Base-by-base conservation (phyloP, 129 eudicot genomes). In the Rutidosis leptorrhynchoides region DNA sequence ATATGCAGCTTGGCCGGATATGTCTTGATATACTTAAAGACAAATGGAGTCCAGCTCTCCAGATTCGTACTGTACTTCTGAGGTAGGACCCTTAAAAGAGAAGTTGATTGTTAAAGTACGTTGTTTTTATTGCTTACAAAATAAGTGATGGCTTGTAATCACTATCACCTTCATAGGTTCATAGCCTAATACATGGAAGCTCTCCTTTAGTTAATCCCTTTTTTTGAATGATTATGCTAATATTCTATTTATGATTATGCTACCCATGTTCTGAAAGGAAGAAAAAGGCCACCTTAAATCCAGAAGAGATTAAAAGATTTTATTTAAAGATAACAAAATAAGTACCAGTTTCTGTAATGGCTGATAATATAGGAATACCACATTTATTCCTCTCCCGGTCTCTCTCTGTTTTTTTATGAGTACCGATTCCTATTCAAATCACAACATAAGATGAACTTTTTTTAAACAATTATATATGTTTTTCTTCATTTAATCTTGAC, bases 31-130 rank as follows among this genome's bases (percentile, higher is more conserved):
- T 93, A 74, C 90, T 93, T 4, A 93, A 93, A 74, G 98, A 93
- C 80, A 93, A 93, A 71, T 93, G 98, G 96, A 93, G 98, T 61
- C 98, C 98, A 10, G 98, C 98, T 45, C 96, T 93, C 59, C 96
- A 93, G 82, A 93, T 93, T 51, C 88, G 98, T 40, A 88, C 98
- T 0, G 98, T 93, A 22, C 85, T 93, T 35, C 69, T 93, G 70
- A 93, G 98, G 96, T 91, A 81, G 67, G 28, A 27, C 7, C 14
- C n/a, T 58, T 26, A 57, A 27, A 7, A 15, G 17, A 27, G 19
- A 21, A 14, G 32, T 24, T 56, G 33, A 56, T 56, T 56, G 11
- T 56, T 21, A 5, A 24, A 56, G 20, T 56, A 56, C 30, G 5
- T 25, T 14, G 7, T 2, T 11, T 55, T 10, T 12, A 55, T 24